These are phyloP conservation scores for Crithidia acanthocephali DNA, from an alignment of 208 protist genomes.

Conservation along the genomic window DNA sequence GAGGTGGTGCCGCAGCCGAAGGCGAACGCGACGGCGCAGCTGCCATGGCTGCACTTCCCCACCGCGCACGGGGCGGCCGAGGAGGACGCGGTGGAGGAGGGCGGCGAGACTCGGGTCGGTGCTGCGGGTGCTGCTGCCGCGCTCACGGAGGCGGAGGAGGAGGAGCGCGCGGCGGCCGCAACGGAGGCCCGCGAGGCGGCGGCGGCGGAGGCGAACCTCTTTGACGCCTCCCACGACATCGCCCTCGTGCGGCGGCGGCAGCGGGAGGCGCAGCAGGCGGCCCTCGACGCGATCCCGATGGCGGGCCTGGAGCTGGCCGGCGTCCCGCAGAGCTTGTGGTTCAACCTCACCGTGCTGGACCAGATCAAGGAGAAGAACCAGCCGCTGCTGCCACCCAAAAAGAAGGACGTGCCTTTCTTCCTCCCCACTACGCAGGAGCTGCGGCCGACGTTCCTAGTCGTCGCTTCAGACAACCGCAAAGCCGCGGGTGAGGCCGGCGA, in stretches of 20 bases:
- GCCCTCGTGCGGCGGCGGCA: slow-evolving; percentile 51
- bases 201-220: slow-evolving; percentile 54
- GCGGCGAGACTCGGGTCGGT: slow-evolving; percentile 16
- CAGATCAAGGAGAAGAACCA: slow-evolving; percentile 92
- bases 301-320: slow-evolving; percentile 68
- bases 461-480: slow-evolving; percentile 46
- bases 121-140: neutral
- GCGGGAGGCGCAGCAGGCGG: slow-evolving; percentile 40
- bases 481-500: neutral
- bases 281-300: slow-evolving; percentile 60
- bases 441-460: slow-evolving; percentile 82
- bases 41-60: slow-evolving; percentile 84
- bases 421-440: slow-evolving; percentile 84
- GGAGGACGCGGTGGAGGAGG: slow-evolving; percentile 33
- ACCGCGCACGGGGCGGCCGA: slow-evolving; percentile 67
- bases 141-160: slow-evolving; percentile 30
- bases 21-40: slow-evolving; percentile 38
- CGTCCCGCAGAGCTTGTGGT: slow-evolving; percentile 78
- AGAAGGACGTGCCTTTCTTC: slow-evolving; percentile 92
- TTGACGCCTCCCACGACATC: slow-evolving; percentile 69
- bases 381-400: slow-evolving; percentile 89
- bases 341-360: slow-evolving; percentile 85
- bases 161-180: slow-evolving; percentile 24
- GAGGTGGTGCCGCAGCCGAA: slow-evolving; percentile 71
- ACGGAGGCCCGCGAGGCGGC: slow-evolving; percentile 35